Evolutionary conservation across 352 stramenopile genomes (phyloP).

Genomic region (Saprolegnia parasitica): DNA sequence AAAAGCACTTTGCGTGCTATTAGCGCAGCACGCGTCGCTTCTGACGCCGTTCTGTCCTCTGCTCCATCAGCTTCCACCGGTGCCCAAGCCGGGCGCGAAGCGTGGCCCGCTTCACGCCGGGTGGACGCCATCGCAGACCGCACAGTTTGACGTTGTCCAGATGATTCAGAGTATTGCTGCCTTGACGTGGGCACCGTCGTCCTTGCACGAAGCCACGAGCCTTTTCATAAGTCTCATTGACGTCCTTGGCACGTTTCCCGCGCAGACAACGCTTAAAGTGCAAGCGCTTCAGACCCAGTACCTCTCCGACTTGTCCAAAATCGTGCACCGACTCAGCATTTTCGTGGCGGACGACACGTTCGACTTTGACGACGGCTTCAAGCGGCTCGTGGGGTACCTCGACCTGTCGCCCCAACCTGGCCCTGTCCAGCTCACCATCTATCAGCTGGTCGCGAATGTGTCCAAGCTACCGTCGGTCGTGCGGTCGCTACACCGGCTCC

Average conservation of each 20-base stretch:
- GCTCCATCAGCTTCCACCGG: neutral
- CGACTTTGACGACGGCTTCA: slow-evolving; percentile 3
- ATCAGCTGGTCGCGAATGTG: neutral
- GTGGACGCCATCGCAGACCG: neutral
- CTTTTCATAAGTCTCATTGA: neutral
- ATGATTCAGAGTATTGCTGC: neutral
- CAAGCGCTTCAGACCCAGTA: neutral
- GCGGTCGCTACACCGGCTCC: neutral
- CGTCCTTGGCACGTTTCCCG: neutral
- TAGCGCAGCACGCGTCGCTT: neutral
- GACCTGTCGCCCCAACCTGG: neutral
- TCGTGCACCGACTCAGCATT: neutral
- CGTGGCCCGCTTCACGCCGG: neutral
- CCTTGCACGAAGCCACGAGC: neutral
- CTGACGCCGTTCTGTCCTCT: slow-evolving; percentile 1
- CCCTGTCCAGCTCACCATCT: neutral
- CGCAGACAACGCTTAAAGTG: neutral
- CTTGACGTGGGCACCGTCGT: neutral
- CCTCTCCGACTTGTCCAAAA: neutral
- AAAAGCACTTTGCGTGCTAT: neutral
- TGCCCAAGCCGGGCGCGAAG: neutral
- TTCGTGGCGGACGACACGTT: neutral
- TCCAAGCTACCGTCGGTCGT: slow-evolving; percentile 6
- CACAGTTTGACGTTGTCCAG: neutral
- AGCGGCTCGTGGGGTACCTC: neutral